Evolutionary conservation across 306 rosid species (phyloP).

Genomic region (Vicia villosa): DNA sequence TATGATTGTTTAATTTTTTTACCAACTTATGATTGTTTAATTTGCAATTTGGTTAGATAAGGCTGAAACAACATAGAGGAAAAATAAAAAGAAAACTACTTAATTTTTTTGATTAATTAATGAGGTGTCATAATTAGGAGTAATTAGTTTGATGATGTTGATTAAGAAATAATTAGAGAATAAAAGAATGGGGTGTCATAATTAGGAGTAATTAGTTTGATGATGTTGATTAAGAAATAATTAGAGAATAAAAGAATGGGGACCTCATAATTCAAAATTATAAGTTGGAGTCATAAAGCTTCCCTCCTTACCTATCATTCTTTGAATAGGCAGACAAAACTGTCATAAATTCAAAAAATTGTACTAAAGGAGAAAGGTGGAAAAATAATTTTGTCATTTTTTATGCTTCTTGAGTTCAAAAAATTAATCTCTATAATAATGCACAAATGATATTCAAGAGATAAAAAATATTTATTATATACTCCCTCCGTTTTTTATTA

Average conservation of each 20-base stretch:
- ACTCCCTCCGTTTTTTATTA: too few relatives aligned
- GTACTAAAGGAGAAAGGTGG: too few relatives aligned
- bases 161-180: constrained; percentile 20
- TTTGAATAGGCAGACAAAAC: constrained; percentile 71
- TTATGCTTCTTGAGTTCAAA: too few relatives aligned
- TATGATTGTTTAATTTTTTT: constrained; percentile 27
- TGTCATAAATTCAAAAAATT: constrained; percentile 73
- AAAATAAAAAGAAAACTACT: not conserved
- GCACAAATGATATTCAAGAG: too few relatives aligned
- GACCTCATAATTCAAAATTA: constrained; percentile 45
- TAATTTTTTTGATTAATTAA: constrained; percentile 32
- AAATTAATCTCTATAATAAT: too few relatives aligned
- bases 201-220: too few relatives aligned
- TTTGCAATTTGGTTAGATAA: constrained; percentile 5
- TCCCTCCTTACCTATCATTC: constrained; percentile 52
- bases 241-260: constrained; percentile 24
- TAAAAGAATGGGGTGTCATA: constrained; percentile 29
- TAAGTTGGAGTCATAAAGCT: constrained; percentile 40
- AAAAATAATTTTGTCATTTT: too few relatives aligned
- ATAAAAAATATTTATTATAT: too few relatives aligned
- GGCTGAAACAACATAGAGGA: constrained; percentile 37
- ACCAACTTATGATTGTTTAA: too few relatives aligned
- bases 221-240: constrained; percentile 11
- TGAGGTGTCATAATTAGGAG: not conserved
- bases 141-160: constrained; percentile 9